These are phyloP conservation scores for Neospora caninum DNA, from an alignment of 169 alveolate species.

Conservation along the genomic window DNA sequence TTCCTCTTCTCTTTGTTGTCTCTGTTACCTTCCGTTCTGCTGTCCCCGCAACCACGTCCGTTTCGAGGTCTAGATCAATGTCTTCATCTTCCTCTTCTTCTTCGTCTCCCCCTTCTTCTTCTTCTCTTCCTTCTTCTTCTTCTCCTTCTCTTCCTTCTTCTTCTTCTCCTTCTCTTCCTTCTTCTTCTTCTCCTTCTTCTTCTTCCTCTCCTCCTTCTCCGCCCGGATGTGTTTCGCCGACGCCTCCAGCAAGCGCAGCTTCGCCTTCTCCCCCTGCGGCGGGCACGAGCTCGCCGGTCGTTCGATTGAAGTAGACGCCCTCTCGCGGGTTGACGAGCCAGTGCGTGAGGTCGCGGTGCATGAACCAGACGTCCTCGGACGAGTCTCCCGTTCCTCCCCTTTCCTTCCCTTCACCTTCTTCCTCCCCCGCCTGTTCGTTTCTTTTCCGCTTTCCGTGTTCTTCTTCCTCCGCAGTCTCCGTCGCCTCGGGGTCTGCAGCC, in stretches of 20 bases:
- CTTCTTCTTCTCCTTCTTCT: not conserved
- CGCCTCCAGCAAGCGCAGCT: not conserved
- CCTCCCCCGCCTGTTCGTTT: not conserved
- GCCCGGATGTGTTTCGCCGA: no score
- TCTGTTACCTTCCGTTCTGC: slow-evolving; percentile 32
- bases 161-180: not conserved
- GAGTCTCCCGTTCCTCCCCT: not conserved
- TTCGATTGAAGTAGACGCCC: not conserved
- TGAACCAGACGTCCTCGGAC: not conserved
- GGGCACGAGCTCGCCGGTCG: not conserved
- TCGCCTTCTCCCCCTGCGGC: not conserved
- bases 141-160: not conserved
- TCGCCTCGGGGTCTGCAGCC: not conserved
- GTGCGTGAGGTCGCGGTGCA: not conserved
- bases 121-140: not conserved
- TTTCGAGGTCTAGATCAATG: slow-evolving; percentile 30
- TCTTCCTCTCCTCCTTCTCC: not conserved
- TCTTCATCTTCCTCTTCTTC: slow-evolving; percentile 34
- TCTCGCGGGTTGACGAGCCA: not conserved
- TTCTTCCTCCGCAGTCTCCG: not conserved
- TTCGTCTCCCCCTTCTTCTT: not conserved
- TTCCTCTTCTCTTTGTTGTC: no score
- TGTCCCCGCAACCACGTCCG: slow-evolving; percentile 49
- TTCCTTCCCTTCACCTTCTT: not conserved
- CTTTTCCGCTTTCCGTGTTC: not conserved